Conservation (phyloP, 2,329 filamentous ascomycete genomes). For the Fusarium buharicum region DNA sequence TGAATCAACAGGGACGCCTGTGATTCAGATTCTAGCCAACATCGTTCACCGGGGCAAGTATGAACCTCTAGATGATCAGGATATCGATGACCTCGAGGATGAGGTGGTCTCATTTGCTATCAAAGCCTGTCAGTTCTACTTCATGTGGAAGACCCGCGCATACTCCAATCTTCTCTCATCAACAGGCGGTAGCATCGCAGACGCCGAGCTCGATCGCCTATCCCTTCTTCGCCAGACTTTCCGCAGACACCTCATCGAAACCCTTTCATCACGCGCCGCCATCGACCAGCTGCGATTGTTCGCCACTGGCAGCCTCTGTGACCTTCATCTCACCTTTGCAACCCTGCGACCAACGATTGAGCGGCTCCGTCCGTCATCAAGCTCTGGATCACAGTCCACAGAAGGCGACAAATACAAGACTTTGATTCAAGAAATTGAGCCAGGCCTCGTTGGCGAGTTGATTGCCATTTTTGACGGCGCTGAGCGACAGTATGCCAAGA, state of each 20-base stretch:
- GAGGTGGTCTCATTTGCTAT: constrained; percentile 80
- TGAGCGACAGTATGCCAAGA: constrained; percentile 82
- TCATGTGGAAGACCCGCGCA: constrained; percentile 87
- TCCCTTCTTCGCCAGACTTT: constrained; percentile 66
- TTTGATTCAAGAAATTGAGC: constrained; percentile 75
- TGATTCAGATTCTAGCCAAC: constrained; percentile 76
- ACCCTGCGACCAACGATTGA: constrained; percentile 70
- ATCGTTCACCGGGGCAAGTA: constrained; percentile 80
- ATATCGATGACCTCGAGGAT: constrained; percentile 81
- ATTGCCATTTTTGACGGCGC: constrained; percentile 80
- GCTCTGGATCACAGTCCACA: constrained; percentile 36
- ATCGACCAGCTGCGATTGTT: constrained; percentile 83
- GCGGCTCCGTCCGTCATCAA: constrained; percentile 48
- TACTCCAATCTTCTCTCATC: constrained; percentile 65
- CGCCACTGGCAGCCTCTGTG: constrained; percentile 80
- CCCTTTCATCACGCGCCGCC: constrained; percentile 72
- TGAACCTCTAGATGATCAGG: constrained; percentile 74
- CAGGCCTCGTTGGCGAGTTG: constrained; percentile 72
- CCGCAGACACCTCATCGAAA: constrained; percentile 71
- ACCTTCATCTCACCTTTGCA: constrained; percentile 83
- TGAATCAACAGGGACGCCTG: constrained; percentile 58
- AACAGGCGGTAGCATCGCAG: constrained; percentile 64
- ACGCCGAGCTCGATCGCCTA: constrained; percentile 69
- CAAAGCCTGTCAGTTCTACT: constrained; percentile 84
- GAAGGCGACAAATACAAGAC: constrained; percentile 48